Evolutionary conservation across 768 basidiomycete genomes (phyloP).

Genomic region (Mycena epipterygia): DNA sequence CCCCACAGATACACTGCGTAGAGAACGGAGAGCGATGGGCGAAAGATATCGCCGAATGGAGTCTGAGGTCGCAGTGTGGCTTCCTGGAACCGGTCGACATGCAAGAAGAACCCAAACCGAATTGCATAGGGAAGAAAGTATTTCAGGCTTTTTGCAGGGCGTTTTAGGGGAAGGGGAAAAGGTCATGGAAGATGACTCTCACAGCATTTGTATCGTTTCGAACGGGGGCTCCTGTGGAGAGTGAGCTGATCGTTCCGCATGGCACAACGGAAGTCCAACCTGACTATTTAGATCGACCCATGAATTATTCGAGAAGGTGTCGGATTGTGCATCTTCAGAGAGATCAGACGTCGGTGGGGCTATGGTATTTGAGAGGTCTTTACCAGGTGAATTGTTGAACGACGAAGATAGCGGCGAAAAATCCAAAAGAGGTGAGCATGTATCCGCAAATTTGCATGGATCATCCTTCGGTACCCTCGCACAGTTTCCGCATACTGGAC

Average conservation of each 20-base stretch:
- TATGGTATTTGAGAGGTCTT: no score
- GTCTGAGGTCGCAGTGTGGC: slow-evolving; percentile 23
- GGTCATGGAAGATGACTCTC: neutral
- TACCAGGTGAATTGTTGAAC: no score
- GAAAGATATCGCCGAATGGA: slow-evolving; percentile 7
- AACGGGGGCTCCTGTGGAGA: slow-evolving; percentile 11
- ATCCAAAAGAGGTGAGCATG: neutral
- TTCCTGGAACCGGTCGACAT: slow-evolving; percentile 3
- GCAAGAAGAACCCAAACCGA: slow-evolving; percentile 34
- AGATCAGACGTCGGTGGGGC: no score
- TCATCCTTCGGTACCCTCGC: slow-evolving; percentile 19
- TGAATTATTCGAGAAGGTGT: neutral
- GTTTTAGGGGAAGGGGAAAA: neutral
- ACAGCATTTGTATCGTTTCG: slow-evolving; percentile 15
- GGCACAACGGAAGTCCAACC: neutral
- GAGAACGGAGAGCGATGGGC: slow-evolving; percentile 27
- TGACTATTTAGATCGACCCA: neutral
- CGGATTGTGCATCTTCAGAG: neutral
- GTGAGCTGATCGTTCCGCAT: neutral
- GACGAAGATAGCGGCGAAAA: neutral
- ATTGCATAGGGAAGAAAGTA: slow-evolving; percentile 28
- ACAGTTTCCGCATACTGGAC: slow-evolving; percentile 19
- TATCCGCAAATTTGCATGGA: neutral
- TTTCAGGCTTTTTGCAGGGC: slow-evolving; percentile 9
- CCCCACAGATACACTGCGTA: slow-evolving; percentile 28